Percentiles rank a stretch among this genome's conserved stretches.
These are phyloP conservation scores for Lizanozyma gosingica DNA, from an alignment of 1,139 yeast species.

Conservation along the genomic window DNA sequence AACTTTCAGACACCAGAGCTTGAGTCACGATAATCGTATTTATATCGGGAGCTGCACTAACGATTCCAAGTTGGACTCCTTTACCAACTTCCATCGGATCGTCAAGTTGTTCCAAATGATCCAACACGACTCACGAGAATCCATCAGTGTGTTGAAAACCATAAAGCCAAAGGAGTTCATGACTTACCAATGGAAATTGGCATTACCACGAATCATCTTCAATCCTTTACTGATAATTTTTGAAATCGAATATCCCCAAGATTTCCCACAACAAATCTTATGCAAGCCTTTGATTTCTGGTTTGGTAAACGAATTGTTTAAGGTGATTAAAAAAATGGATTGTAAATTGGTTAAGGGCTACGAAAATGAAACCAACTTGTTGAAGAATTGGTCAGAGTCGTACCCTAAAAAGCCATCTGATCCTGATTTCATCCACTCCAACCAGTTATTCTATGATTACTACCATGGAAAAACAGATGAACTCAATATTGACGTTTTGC, in stretches of 20 bases:
- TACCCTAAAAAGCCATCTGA: constrained; percentile 25
- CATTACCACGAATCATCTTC: constrained; percentile 69
- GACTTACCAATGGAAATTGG: constrained; percentile 78
- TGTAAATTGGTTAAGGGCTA: constrained; percentile 59
- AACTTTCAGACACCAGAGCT: neutral
- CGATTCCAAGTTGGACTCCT: constrained; percentile 8
- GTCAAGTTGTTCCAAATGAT: constrained; percentile 27
- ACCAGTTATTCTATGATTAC: constrained; percentile 52
- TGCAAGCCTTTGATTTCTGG: constrained; percentile 84
- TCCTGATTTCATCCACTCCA: constrained; percentile 33
- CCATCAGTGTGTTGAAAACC: constrained; percentile 39
- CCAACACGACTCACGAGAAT: constrained; percentile 22
- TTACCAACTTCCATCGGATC: constrained; percentile 18
- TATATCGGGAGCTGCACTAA: constrained; percentile 28
- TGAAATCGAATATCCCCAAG: constrained; percentile 57
- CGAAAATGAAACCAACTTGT: constrained; percentile 53
- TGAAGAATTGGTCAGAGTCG: constrained; percentile 43
- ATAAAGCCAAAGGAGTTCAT: constrained; percentile 50
- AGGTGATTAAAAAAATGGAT: constrained; percentile 72
- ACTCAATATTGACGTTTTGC: constrained; percentile 60
- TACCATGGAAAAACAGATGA: constrained; percentile 34
- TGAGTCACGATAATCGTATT: constrained; percentile 23
- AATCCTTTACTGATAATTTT: constrained; percentile 68
- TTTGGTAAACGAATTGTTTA: constrained; percentile 61
- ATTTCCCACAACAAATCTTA: constrained; percentile 55